Evolutionary conservation across 2,329 filamentous ascomycete species (phyloP).

Genomic region (Biscogniauxia mediterranea): DNA sequence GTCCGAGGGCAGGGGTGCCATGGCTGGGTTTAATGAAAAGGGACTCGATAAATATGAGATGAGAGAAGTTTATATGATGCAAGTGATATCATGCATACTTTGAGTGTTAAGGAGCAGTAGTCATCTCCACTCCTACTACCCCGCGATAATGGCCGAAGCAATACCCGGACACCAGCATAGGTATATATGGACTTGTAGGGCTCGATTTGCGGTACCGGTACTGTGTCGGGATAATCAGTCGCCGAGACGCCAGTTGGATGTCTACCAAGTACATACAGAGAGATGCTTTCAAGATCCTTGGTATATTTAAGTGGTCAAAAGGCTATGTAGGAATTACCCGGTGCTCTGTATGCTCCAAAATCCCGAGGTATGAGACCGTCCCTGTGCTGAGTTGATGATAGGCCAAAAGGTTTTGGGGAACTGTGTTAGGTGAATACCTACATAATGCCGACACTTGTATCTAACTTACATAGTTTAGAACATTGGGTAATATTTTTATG

Average conservation of each 20-base stretch:
- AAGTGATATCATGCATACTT: neutral
- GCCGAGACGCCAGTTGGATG: neutral
- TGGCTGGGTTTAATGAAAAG: neutral
- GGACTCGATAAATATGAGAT: neutral
- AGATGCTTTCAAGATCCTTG: no score
- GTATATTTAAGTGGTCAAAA: no score
- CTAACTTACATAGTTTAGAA: no score
- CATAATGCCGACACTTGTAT: no score
- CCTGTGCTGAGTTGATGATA: no score
- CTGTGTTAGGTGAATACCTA: no score
- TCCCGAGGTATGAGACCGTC: no score
- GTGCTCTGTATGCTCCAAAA: no score
- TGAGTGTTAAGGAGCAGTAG: neutral
- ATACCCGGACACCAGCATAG: neutral
- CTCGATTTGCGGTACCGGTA: neutral
- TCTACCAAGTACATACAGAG: neutral
- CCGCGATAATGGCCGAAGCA: neutral
- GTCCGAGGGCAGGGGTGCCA: constrained; percentile 17
- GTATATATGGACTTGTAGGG: neutral
- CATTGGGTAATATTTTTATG: no score
- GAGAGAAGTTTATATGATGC: neutral
- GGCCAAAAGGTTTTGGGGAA: no score
- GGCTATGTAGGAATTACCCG: no score
- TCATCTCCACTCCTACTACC: neutral
- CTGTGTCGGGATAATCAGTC: neutral